phyloP scores from a whole-genome alignment of 768 basidiomycete genomes.

The Amanita muscaria region DNA sequence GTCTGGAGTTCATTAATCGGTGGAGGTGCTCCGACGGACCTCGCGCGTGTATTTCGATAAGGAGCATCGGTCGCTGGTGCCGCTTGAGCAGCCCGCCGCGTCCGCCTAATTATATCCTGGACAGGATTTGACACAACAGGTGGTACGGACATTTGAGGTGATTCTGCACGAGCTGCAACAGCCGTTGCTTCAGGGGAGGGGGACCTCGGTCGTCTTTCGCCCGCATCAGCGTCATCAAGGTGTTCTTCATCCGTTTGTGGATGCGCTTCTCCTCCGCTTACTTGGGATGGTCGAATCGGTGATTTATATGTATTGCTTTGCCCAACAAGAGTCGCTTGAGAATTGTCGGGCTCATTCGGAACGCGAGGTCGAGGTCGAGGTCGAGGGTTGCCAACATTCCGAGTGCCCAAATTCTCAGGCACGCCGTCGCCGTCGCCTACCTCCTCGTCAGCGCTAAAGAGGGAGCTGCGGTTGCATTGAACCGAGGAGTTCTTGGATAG shows the following conservation, averaged over 20 bases:
- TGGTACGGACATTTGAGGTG: background rate
- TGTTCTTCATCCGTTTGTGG: too few relatives aligned
- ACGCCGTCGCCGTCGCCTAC: too few relatives aligned
- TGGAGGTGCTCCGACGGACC: conserved; percentile 22
- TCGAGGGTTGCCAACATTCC: too few relatives aligned
- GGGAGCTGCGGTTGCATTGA: background rate
- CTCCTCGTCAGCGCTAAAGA: background rate
- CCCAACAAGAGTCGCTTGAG: conserved; percentile 8
- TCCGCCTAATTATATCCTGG: background rate
- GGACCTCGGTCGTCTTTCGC: too few relatives aligned
- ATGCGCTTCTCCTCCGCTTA: too few relatives aligned
- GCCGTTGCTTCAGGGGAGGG: background rate
- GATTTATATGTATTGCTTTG: conserved; percentile 5
- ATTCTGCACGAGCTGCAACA: too few relatives aligned
- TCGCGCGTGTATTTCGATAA: conserved; percentile 25
- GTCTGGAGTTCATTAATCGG: background rate
- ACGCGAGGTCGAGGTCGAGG: background rate
- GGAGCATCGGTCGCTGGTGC: conserved; percentile 14
- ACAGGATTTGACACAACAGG: background rate
- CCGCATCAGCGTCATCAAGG: too few relatives aligned
- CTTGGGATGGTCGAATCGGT: too few relatives aligned
- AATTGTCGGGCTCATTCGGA: conserved; percentile 4
- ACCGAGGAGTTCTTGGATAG: background rate
- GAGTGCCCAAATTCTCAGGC: too few relatives aligned
- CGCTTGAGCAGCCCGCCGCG: background rate